Evolutionary conservation across 2,329 filamentous ascomycete species (phyloP).

Genomic region (Plenodomus lindquistii): DNA sequence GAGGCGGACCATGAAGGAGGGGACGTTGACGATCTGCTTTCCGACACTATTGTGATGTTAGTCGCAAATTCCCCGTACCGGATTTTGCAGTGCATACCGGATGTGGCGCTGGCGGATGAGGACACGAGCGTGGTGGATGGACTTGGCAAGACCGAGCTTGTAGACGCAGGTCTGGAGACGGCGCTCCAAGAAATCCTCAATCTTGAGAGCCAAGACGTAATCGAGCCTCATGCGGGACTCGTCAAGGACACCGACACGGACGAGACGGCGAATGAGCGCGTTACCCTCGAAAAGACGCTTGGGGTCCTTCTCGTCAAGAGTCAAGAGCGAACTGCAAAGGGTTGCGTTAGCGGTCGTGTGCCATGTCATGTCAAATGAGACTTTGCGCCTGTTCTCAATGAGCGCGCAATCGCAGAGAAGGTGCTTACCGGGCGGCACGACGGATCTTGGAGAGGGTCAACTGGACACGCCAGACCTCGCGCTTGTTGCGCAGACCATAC

Average conservation of each 20-base stretch:
- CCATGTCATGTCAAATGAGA: neutral
- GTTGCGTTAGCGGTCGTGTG: constrained; percentile 14
- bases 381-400: constrained; percentile 6
- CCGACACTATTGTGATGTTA: constrained; percentile 68
- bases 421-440: constrained; percentile 96
- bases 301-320: constrained; percentile 99
- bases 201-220: constrained; percentile 99
- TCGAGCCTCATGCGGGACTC: constrained; percentile 99
- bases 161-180: constrained; percentile 99
- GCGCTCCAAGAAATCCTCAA: constrained; percentile 99
- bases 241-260: constrained; percentile 99
- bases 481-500: constrained; percentile 99
- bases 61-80: constrained; percentile 1
- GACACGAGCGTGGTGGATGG: constrained; percentile 99
- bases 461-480: constrained; percentile 99
- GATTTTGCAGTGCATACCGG: constrained; percentile 55
- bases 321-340: constrained; percentile 89
- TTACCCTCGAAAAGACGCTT: constrained; percentile 99
- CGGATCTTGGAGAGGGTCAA: constrained; percentile 99
- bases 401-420: constrained; percentile 11
- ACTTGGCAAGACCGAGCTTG: constrained; percentile 99
- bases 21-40: constrained; percentile 99
- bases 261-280: constrained; percentile 99
- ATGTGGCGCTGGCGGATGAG: constrained; percentile 99
- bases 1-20: constrained; percentile 98